Conservation (phyloP, 176 grass and related monocot genomes). For the Coix lacrymajobi region DNA sequence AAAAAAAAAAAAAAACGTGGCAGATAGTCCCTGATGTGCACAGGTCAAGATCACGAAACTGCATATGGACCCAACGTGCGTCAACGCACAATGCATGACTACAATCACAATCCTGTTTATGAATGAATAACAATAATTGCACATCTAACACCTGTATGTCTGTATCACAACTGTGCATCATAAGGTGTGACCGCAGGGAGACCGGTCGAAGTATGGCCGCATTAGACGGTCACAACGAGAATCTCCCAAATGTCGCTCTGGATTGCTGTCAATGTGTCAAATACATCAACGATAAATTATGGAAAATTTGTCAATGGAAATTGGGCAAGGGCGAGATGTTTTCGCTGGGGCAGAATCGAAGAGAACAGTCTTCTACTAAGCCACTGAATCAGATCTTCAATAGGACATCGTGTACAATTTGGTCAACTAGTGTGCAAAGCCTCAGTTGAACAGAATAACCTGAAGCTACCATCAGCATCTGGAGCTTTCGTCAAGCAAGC, state of each 20-base stretch:
- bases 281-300: conserved; percentile 9
- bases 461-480: conserved; percentile 1
- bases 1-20: too few relatives aligned
- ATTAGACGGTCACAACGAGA: background rate
- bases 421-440: background rate
- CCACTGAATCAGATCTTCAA: background rate
- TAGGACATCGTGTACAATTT: conserved; percentile 8
- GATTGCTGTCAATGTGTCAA: background rate
- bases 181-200: background rate
- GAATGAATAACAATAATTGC: background rate
- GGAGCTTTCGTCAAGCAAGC: conserved; percentile 18
- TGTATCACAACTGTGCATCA: background rate
- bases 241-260: background rate
- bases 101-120: conserved; percentile 4
- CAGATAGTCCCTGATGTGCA: background rate
- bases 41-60: background rate
- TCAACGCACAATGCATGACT: background rate
- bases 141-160: background rate
- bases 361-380: conserved; percentile 1
- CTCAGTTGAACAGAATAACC: background rate
- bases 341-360: background rate
- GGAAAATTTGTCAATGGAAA: conserved; percentile 7
- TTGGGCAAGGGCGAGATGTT: background rate
- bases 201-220: background rate
- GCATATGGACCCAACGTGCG: background rate